Evolutionary conservation across 441 rosid species (phyloP).

Genomic region (Lepidium campestre): DNA sequence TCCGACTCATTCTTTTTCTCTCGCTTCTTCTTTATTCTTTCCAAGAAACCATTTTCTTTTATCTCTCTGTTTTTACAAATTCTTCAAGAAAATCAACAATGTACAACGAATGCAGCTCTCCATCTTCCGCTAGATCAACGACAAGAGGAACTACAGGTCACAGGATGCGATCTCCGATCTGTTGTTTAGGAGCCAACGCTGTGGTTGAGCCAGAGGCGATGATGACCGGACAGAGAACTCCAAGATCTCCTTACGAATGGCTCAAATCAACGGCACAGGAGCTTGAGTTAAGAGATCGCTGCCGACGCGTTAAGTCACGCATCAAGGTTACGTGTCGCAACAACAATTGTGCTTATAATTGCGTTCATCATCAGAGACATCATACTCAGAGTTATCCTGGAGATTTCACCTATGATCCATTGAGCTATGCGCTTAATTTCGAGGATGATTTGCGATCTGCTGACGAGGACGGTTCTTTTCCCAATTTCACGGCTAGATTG

Average conservation of each 20-base stretch:
- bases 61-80: background rate
- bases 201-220: constrained; percentile 9
- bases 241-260: constrained; percentile 39
- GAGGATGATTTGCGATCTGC: constrained; percentile 40
- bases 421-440: constrained; percentile 56
- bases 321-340: constrained; percentile 30
- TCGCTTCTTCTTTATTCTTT: background rate
- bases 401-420: constrained; percentile 51
- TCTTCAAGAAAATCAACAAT: background rate
- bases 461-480: constrained; percentile 25
- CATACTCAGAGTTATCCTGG: constrained; percentile 27
- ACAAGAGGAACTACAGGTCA: constrained; percentile 6
- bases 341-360: constrained; percentile 15
- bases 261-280: constrained; percentile 41
- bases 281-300: constrained; percentile 40
- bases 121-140: constrained; percentile 6
- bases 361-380: constrained; percentile 7
- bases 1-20: background rate
- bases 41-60: background rate
- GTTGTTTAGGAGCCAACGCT: constrained; percentile 35
- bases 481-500: constrained; percentile 42
- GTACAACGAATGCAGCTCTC: constrained; percentile 21
- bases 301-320: constrained; percentile 31
- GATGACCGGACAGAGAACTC: constrained; percentile 25
- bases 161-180: constrained; percentile 37